Evolutionary conservation across 1,284 basidiomycete species (phyloP), one percentile per base, ranked within the genome.

Genomic region (Blastosporella zonata): DNA sequence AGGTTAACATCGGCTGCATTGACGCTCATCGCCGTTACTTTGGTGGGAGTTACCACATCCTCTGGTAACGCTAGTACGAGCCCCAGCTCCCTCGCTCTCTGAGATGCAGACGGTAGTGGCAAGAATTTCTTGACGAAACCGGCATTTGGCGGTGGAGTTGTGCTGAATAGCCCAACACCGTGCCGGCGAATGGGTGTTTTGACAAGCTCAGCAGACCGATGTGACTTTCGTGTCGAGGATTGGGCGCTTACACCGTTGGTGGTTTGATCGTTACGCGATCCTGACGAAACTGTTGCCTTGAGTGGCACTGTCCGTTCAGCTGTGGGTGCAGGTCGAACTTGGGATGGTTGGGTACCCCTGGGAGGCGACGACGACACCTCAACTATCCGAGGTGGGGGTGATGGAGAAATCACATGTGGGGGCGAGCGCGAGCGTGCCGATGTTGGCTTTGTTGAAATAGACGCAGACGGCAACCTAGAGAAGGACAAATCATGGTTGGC

Each of bases 1-100:
- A 53, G 15, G 33, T 55, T 52, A 23, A 50, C 37, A 17, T 54
- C 50, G 2, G 42, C 48, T 38, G 25, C 47, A 23, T 55, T 34
- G 3, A 59, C 46, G 9, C 49, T 44, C 41, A 56, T 45, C 22
- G 25, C 42, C 38, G 23, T 36, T 9, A 37, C 38, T 31, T 38
- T 33, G 23, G 28, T 21, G 6, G 27, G 36, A 6, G 17, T 7
- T 12, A 29, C 21, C 8, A 29, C 22, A 22, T 31, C 29, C 44
- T n/a, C 10, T 20, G 9, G 23, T 18, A 13, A 6, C n/a, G n/a
- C 13, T 15, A 5, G 20, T 10, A n/a, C 25, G n/a, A 34, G 25
- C 5, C 17, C 17, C 1, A 21, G 17, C 5, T 25, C 18, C 10
- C 10, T 22, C 6, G 35, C 21, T 33, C 29, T 29, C 8, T 25